These are phyloP conservation scores for Plasmodium fragile DNA, from an alignment of 169 alveolate genomes.

Conservation along the genomic window DNA sequence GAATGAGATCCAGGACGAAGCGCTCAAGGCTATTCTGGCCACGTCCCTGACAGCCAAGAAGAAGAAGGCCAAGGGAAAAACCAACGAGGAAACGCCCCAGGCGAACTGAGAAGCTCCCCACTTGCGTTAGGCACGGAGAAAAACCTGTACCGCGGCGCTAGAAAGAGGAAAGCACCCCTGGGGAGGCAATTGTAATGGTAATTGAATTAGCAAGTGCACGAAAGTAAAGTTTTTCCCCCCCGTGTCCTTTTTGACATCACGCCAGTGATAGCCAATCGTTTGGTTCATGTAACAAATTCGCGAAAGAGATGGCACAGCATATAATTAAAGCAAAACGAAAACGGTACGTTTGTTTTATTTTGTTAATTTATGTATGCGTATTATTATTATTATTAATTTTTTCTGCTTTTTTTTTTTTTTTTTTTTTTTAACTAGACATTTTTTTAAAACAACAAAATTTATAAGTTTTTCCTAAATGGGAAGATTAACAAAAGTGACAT, in stretches of 20 bases:
- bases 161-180: not conserved
- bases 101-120: not conserved
- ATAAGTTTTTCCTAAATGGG: constrained; percentile 8
- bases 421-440: constrained; percentile 25
- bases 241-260: not conserved
- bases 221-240: not conserved
- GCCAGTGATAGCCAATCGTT: not conserved
- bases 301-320: not conserved
- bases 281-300: not conserved
- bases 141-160: not conserved
- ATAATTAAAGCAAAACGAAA: constrained; percentile 7
- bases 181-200: not conserved
- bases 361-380: constrained; percentile 1
- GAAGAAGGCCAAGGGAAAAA: constrained; percentile 20
- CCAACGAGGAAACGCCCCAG: constrained; percentile 14
- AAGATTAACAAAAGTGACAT: constrained; percentile 23
- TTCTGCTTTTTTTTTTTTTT: constrained; percentile 16
- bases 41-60: constrained; percentile 23
- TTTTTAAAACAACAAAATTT: constrained; percentile 11
- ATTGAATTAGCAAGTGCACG: not conserved
- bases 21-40: constrained; percentile 18
- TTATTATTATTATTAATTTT: not conserved
- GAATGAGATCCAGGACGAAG: constrained; percentile 51
- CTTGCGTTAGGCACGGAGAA: not conserved
- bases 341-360: constrained; percentile 17